Evolutionary conservation across 2,329 filamentous ascomycete genomes (phyloP).

Genomic region (Fusarium sp.): DNA sequence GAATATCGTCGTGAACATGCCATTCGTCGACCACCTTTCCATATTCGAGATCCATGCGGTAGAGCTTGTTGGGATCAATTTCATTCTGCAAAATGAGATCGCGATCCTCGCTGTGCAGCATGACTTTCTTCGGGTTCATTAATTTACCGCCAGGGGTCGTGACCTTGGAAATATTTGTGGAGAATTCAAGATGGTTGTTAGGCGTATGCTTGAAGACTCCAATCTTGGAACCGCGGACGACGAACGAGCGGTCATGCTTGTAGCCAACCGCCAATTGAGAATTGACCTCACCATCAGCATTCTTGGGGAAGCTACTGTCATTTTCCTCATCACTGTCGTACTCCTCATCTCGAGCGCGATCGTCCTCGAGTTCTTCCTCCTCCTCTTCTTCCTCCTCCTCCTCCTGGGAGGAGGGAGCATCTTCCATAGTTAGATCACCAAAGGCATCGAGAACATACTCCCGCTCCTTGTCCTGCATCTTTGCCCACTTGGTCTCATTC

Average conservation of each 20-base stretch:
- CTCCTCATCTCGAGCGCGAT: slow-evolving; percentile 76
- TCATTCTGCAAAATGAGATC: slow-evolving; percentile 91
- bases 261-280: slow-evolving; percentile 95
- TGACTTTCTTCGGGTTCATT: slow-evolving; percentile 96
- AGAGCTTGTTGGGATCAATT: slow-evolving; percentile 88
- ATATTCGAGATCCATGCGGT: slow-evolving; percentile 97
- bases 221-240: slow-evolving; percentile 97
- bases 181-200: slow-evolving; percentile 94
- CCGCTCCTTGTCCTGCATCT: slow-evolving; percentile 90
- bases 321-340: slow-evolving; percentile 81
- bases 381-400: slow-evolving; percentile 64
- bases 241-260: slow-evolving; percentile 96
- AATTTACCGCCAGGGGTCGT: slow-evolving; percentile 87
- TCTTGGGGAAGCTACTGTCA: slow-evolving; percentile 77
- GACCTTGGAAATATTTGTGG: slow-evolving; percentile 96
- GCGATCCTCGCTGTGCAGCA: slow-evolving; percentile 91
- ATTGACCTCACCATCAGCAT: slow-evolving; percentile 83
- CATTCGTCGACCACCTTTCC: slow-evolving; percentile 99
- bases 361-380: slow-evolving; percentile 70
- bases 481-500: slow-evolving; percentile 94
- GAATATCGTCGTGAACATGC: slow-evolving; percentile 97
- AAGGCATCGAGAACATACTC: slow-evolving; percentile 97
- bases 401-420: slow-evolving; percentile 64
- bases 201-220: slow-evolving; percentile 97
- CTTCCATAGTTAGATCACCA: slow-evolving; percentile 93